A percentile compares a stretch with the other conserved stretches of the same genome.
Conservation (phyloP, 1,284 basidiomycete species). For the Ceratobasidium sp. region DNA sequence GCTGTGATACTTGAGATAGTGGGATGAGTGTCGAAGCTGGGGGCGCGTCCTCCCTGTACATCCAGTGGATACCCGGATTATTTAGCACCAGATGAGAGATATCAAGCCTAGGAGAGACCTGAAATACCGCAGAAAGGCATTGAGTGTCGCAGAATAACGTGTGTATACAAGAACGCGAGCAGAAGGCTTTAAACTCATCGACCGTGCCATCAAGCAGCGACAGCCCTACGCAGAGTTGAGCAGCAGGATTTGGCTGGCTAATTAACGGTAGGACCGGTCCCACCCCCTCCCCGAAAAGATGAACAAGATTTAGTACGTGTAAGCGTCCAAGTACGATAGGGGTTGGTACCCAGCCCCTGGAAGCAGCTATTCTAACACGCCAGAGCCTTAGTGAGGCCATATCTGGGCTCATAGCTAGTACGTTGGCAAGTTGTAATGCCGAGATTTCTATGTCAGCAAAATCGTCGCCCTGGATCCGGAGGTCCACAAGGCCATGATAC, state of each 20-base stretch:
- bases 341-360: neutral
- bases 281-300: neutral
- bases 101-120: neutral
- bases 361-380: neutral
- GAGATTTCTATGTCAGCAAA: neutral
- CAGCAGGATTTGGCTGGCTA: neutral
- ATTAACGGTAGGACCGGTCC: neutral
- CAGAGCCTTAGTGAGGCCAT: neutral
- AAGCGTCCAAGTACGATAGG: neutral
- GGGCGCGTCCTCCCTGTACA: neutral
- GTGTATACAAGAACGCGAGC: neutral
- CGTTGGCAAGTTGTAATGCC: neutral
- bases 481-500: constrained; percentile 1
- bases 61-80: too few species aligned
- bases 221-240: neutral
- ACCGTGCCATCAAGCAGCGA: neutral
- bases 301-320: neutral
- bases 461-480: neutral
- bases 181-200: neutral
- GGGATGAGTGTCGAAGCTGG: neutral
- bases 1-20: neutral
- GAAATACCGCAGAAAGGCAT: neutral
- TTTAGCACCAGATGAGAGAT: neutral
- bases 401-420: neutral
- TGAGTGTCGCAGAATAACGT: neutral